Evolutionary conservation across 2,329 filamentous ascomycete genomes (phyloP), one percentile per base, ranked within the genome.

Genomic region (Ophiostoma montium): DNA sequence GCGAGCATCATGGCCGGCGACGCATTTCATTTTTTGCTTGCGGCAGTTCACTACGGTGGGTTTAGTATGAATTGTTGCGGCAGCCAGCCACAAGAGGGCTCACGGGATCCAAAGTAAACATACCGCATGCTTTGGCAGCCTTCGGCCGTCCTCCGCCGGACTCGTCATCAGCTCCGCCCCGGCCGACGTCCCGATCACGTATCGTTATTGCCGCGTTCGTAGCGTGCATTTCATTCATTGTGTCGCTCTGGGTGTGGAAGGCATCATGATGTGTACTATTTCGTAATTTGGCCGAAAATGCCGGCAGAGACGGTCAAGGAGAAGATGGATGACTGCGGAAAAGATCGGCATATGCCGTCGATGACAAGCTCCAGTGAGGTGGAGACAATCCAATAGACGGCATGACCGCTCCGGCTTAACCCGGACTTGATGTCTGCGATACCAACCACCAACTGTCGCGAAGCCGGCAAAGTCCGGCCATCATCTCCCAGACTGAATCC

Each of bases 11-110:
- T 48, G 33, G 48, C 45, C 42, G 12, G 46, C 21, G 11, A 52
- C 30, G 19, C 53, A 55, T n/a, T 50, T 50, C 53, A 55, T 55
- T 35, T 55, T 55, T 15, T 55, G 53, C 35, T 38, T 36, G 10
- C 53, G 53, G 46, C 53, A 55, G 32, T 55, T 55, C 9, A 55
- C 53, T 54, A 11, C 1, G 18, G 11, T 1, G 18, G 7, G 3
- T 8, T 44, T 44, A 44, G 42, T 18, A 42, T 18, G 7, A 16
- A 32, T 21, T 5, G 3, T 27, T 27, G 23, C 8, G 23, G 8
- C 23, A 8, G 8, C 23, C 23, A 8, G 8, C 23, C 23, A 27
- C 23, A 27, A 8, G 8, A 8, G 23, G 5, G 23, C 23, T 4
- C 23, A 27, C 23, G 23, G 8, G 5, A 27, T 4, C 4, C 8